These are phyloP conservation scores for Tolypocladium album DNA, from an alignment of 2,329 filamentous ascomycete genomes.

Conservation along the genomic window DNA sequence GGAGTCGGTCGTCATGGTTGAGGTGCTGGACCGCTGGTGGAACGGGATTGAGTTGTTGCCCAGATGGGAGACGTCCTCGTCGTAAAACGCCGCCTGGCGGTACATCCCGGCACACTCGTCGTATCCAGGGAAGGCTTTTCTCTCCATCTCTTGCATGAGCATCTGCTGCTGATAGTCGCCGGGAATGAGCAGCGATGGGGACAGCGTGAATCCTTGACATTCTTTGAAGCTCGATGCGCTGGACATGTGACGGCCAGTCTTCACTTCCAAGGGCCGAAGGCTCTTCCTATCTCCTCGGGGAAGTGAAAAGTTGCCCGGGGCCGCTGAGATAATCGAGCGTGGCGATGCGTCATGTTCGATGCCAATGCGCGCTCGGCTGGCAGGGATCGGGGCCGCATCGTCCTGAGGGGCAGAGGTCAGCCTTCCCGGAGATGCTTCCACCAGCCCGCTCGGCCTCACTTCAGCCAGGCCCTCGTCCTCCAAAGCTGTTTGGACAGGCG, in stretches of 20 bases:
- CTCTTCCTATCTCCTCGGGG: conserved; percentile 28
- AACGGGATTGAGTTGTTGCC: conserved; percentile 7
- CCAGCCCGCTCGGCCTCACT: conserved; percentile 6
- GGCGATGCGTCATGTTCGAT: conserved; percentile 33
- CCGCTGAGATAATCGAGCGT: conserved; percentile 23
- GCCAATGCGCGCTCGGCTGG: conserved; percentile 31
- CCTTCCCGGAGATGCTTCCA: conserved; percentile 15
- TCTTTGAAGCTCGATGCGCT: conserved; percentile 46
- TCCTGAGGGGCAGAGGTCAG: conserved; percentile 23
- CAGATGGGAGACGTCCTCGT: conserved; percentile 8
- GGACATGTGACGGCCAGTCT: conserved; percentile 31
- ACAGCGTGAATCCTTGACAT: conserved; percentile 47
- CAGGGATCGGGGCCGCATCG: conserved; percentile 37
- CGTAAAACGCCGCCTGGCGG: conserved; percentile 7
- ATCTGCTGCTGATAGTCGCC: conserved; percentile 47
- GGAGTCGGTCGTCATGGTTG: conserved; percentile 39
- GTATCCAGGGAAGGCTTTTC: conserved; percentile 20
- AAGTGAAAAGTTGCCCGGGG: conserved; percentile 41
- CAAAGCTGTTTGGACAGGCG: conserved; percentile 12
- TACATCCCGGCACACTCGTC: conserved; percentile 11
- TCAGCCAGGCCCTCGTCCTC: conserved; percentile 13
- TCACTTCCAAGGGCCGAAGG: conserved; percentile 13
- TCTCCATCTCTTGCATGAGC: conserved; percentile 21
- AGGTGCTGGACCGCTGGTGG: conserved; percentile 42
- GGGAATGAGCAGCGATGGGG: conserved; percentile 52